These are phyloP conservation scores for Terana coerulea DNA, from an alignment of 768 basidiomycete genomes.

Conservation along the genomic window DNA sequence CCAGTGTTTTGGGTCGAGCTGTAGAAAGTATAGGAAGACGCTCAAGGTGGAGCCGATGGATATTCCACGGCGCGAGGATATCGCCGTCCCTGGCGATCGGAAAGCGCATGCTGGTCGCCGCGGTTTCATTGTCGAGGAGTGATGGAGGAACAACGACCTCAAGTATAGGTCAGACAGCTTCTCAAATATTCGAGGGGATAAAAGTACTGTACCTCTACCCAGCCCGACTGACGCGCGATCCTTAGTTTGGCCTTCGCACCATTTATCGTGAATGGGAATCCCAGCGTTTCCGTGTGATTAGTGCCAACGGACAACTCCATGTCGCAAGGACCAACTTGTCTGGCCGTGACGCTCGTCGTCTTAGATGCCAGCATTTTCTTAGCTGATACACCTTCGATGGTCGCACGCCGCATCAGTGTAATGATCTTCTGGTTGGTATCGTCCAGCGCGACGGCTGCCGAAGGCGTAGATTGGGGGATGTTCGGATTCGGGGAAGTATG, in stretches of 20 bases:
- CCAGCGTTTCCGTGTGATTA: neutral
- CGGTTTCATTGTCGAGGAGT: neutral
- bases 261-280: neutral
- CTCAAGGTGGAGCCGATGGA: constrained; percentile 4
- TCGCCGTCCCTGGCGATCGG: neutral
- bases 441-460: too few relatives aligned
- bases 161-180: neutral
- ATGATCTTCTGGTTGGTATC: too few relatives aligned
- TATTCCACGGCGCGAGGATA: neutral
- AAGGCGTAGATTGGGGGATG: too few relatives aligned
- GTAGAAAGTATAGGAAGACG: constrained; percentile 1
- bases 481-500: too few relatives aligned
- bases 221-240: neutral
- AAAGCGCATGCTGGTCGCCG: neutral
- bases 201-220: neutral
- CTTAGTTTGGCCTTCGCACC: neutral
- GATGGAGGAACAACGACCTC: neutral
- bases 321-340: neutral
- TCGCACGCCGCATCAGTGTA: too few relatives aligned
- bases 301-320: neutral
- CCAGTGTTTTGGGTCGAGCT: neutral
- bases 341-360: neutral
- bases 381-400: too few relatives aligned
- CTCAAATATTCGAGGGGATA: too few relatives aligned
- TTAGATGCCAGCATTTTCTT: neutral